These are phyloP conservation scores for Gleditsia sinensis DNA, from an alignment of 306 rosid species.

Conservation along the genomic window DNA sequence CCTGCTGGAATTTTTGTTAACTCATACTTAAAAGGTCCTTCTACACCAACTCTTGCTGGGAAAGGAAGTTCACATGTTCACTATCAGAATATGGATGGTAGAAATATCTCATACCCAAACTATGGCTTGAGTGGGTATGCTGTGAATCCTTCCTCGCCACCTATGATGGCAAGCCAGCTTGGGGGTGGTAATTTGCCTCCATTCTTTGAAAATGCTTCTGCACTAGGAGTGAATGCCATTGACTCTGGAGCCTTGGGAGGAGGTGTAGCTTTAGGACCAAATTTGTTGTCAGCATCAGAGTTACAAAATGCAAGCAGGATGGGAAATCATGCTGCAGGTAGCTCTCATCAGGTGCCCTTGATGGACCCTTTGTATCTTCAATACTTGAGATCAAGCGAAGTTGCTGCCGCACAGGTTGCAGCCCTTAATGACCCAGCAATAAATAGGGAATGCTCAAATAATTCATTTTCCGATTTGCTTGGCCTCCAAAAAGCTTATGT, in stretches of 20 bases:
- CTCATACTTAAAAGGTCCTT: conserved; percentile 64
- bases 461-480: conserved; percentile 58
- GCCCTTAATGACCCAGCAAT: conserved; percentile 71
- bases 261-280: conserved; percentile 57
- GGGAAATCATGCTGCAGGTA: conserved; percentile 63
- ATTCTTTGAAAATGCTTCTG: conserved; percentile 66
- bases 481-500: conserved; percentile 78
- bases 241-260: conserved; percentile 73
- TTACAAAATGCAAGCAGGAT: conserved; percentile 65
- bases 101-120: conserved; percentile 56
- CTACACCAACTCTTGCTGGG: conserved; percentile 53
- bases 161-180: conserved; percentile 72
- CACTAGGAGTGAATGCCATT: conserved; percentile 59
- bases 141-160: conserved; percentile 64
- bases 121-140: conserved; percentile 71
- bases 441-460: conserved; percentile 66
- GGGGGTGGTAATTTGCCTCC: conserved; percentile 72
- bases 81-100: conserved; percentile 70
- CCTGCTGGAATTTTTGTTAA: conserved; percentile 50
- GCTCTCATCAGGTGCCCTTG: conserved; percentile 63
- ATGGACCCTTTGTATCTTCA: conserved; percentile 79
- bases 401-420: conserved; percentile 78
- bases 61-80: conserved; percentile 62
- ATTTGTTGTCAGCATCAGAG: conserved; percentile 59
- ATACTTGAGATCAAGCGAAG: conserved; percentile 74